Conservation (phyloP, 345 rosid species). For the Dipteronia sinensis region DNA sequence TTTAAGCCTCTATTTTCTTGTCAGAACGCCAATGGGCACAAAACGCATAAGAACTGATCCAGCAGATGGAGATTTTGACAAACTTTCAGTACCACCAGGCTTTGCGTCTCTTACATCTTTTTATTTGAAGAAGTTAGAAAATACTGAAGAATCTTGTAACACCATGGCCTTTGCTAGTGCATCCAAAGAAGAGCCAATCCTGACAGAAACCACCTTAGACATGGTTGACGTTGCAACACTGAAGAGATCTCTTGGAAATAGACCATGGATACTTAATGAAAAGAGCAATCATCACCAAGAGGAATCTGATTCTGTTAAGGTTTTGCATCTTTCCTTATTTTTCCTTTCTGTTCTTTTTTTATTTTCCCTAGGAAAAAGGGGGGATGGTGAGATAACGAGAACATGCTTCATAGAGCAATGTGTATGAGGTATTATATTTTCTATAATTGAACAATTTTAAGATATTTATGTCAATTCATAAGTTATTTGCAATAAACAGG, state of each 20-base stretch:
- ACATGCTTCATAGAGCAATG: not conserved
- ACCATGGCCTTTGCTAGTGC: not conserved
- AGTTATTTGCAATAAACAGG: not conserved
- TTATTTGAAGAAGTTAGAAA: constrained; percentile 36
- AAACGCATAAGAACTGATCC: not conserved
- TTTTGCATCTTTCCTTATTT: constrained; percentile 5
- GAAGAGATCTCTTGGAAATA: constrained; percentile 26
- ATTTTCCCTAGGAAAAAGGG: not conserved
- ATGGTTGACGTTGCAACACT: constrained; percentile 18
- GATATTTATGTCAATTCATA: not conserved
- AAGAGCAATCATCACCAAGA: constrained; percentile 20
- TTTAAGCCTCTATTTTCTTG: not conserved
- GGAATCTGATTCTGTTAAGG: constrained; percentile 28
- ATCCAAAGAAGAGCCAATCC: constrained; percentile 8
- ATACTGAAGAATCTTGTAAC: constrained; percentile 18
- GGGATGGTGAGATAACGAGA: not conserved
- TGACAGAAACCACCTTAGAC: not conserved
- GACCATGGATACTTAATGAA: constrained; percentile 42
- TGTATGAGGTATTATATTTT: constrained; percentile 1
- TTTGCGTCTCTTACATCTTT: constrained; percentile 49
- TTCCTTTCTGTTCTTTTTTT: not conserved
- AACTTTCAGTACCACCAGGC: constrained; percentile 38
- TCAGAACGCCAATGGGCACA: constrained; percentile 26
- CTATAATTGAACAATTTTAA: not conserved
- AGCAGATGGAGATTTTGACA: constrained; percentile 4